Evolutionary conservation across 768 basidiomycete species (phyloP), one percentile per base, ranked within the genome.

Genomic region (Amanita inopinata): DNA sequence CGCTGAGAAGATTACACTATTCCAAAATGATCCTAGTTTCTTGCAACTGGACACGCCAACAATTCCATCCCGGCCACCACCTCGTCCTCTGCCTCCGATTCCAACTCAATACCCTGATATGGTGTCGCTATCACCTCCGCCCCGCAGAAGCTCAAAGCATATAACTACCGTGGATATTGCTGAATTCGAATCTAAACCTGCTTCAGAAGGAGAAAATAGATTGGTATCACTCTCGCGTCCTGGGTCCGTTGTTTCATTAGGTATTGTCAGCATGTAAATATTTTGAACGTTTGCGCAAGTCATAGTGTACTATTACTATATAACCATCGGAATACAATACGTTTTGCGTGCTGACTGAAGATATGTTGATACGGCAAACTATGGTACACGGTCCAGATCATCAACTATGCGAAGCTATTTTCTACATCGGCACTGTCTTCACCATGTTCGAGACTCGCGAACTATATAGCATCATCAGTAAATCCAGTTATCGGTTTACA

Each of bases 341-440:
- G 27, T 39, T 39, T 28, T 5, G 10, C 22, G n/a, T n/a, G n/a
- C n/a, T n/a, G n/a, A n/a, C n/a, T n/a, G n/a, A n/a, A 38, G 10
- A 14, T 37, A 37, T 15, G n/a, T 28, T 14, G 11, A 38, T 14
- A n/a, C 19, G 37, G 19, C n/a, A n/a, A n/a, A n/a, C n/a, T n/a
- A n/a, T n/a, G n/a, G n/a, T n/a, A n/a, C n/a, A n/a, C n/a, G n/a
- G n/a, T n/a, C n/a, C n/a, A n/a, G 12, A 32, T 20, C 40, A 32
- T 12, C 20, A 45, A 57, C 74, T 70, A 96, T 48, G 84, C 84
- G 63, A 97, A 86, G 61, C 80, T 85, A 59, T 97, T 91, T 66
- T 97, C 92, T 6, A 96, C 88, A 60, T 97, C 92, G 18, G 92
- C 92, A 43, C 85, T 88, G 55, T 94, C 91, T 38, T 96, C 92